Conservation (phyloP, 495 filamentous ascomycete species). For the Chaetomium tenue region DNA sequence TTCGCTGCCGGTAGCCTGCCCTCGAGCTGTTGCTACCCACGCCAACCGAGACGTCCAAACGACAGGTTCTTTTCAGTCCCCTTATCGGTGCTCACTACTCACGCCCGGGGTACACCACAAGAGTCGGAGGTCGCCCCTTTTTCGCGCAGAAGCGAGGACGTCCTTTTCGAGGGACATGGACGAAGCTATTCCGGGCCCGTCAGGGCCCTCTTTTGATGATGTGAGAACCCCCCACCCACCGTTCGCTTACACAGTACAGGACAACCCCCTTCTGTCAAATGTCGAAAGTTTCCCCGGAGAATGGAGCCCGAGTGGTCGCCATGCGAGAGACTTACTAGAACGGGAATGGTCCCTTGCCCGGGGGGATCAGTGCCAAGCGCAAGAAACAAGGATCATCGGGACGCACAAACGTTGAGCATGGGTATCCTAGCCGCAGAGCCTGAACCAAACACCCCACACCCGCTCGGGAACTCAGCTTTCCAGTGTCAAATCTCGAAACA, state of each 20-base stretch:
- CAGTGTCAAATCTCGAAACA: constrained; percentile 4
- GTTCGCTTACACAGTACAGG: not conserved
- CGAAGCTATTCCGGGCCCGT: constrained; percentile 11
- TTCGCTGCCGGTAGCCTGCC: constrained; percentile 25
- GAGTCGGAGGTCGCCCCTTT: not conserved
- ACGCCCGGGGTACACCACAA: not conserved
- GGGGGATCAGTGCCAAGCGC: not conserved
- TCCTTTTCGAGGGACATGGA: constrained; percentile 1
- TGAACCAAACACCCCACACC: not conserved
- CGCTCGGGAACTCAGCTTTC: not conserved
- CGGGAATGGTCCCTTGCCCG: not conserved
- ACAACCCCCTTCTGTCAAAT: not conserved
- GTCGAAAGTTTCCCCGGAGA: constrained; percentile 6
- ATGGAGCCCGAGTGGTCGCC: not conserved
- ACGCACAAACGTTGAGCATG: not conserved
- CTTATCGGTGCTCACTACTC: not conserved
- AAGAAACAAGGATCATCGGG: not conserved
- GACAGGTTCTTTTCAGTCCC: not conserved
- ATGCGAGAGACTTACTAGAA: constrained; percentile 4
- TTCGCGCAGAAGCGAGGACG: not conserved
- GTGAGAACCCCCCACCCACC: constrained; percentile 9
- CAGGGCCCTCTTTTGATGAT: not conserved
- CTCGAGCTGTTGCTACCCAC: constrained; percentile 21
- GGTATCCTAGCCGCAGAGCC: not conserved
- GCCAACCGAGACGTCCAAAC: not conserved